Evolutionary conservation across 1,284 basidiomycete species (phyloP), one percentile per base, ranked within the genome.

Genomic region (Austroboletus novae-zelandiae): DNA sequence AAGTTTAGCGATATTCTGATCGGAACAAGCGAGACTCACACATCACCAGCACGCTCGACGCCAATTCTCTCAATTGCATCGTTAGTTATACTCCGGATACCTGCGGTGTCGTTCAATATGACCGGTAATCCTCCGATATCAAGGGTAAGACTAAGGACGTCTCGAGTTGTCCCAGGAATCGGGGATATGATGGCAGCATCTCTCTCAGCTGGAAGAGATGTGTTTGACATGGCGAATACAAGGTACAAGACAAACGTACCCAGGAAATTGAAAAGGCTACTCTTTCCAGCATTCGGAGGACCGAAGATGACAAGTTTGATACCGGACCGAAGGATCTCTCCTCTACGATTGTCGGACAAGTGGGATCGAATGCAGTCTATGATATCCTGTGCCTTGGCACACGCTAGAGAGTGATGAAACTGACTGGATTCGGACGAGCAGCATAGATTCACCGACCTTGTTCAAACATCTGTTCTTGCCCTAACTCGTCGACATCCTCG

Each of bases 221-320:
- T 27, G 1, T 17, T 42, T 2, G 53, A 41, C 32, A 13, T 30
- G 42, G 15, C 7, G 25, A 18, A 45, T 9, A 40, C 41, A 42
- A 1, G 17, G 18, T 36, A 40, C 23, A 43, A 2, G 10, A 31
- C 27, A 20, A 30, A 57, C 74, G n/a, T 56, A 86, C 90, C 89
- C 9, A 94, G 71, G 64, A 84, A 87, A 61, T 94, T 94, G 32
- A 94, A 75, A 18, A 94, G 67, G 55, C 83, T 90, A 59, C 88
- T 91, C 70, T 95, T 95, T 34, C 92, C 92, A 2, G 87, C 91
- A 61, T 96, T 96, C 0, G 93, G 90, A 17, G 91, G 89, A 0
- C 92, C 92, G 62, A 94, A 93, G 41, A 96, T 91, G 7, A 88
- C 86, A 7, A 95, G 74, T 32, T 81, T 81, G 36, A 94, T 78